phyloP scores from a whole-genome alignment of 2,329 filamentous ascomycete species.

The Westerdykella sp. region DNA sequence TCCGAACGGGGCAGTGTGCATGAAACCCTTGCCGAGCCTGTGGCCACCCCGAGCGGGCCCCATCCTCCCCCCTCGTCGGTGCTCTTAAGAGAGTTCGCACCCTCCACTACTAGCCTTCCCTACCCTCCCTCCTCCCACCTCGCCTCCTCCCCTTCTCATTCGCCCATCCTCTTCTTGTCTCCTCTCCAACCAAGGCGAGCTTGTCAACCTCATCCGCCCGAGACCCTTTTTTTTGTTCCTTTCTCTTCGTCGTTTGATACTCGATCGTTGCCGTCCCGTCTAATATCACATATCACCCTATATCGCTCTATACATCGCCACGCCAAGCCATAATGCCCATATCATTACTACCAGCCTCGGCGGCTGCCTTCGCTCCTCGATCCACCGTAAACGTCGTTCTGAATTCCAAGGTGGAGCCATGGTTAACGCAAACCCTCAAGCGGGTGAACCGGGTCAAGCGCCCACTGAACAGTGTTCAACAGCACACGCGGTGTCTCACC shows the following conservation, averaged over 20 bases:
- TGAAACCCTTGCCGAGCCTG: constrained; percentile 29
- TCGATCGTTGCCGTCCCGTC: constrained; percentile 9
- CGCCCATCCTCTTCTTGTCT: constrained; percentile 35
- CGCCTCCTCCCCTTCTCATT: constrained; percentile 40
- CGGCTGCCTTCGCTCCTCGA: constrained; percentile 90
- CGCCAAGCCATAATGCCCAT: constrained; percentile 63
- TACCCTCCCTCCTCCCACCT: constrained; percentile 39
- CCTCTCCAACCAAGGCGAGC: constrained; percentile 31
- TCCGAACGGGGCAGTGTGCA: constrained; percentile 37
- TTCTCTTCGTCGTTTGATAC: constrained; percentile 25
- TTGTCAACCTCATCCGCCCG: constrained; percentile 31
- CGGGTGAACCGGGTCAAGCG: constrained; percentile 95
- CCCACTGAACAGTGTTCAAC: constrained; percentile 90
- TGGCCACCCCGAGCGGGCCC: constrained; percentile 31
- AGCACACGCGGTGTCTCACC: constrained; percentile 91
- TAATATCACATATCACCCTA: constrained; percentile 30
- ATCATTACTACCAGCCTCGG: constrained; percentile 88
- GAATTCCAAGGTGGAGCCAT: constrained; percentile 85
- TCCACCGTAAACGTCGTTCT: constrained; percentile 93
- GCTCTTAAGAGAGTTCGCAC: constrained; percentile 34
- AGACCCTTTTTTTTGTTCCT: constrained; percentile 33
- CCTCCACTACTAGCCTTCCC: constrained; percentile 35
- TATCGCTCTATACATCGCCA: constrained; percentile 20
- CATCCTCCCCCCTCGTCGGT: constrained; percentile 29
- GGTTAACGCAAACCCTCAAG: constrained; percentile 95